phyloP scores from a whole-genome alignment of 108 stramenopile genomes.

The Nannochloropsis oceanica region DNA sequence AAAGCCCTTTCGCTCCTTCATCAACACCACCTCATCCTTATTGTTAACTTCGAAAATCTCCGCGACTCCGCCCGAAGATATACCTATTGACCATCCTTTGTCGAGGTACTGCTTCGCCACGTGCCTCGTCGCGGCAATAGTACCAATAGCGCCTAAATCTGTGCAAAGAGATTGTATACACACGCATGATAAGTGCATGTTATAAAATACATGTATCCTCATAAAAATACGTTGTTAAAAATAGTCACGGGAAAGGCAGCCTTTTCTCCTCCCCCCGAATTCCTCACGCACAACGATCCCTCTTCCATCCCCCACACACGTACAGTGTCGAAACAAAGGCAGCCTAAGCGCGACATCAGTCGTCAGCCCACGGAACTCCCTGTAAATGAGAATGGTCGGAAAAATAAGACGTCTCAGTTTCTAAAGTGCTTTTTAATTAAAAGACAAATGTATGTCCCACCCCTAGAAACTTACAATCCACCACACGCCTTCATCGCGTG shows the following conservation, averaged over 20 bases:
- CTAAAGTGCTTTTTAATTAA: background rate
- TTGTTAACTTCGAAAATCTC: constrained; percentile 57
- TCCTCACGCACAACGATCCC: background rate
- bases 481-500: background rate
- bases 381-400: background rate
- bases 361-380: constrained; percentile 3
- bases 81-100: constrained; percentile 15
- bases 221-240: no score
- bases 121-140: background rate
- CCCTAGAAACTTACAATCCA: background rate
- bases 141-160: background rate
- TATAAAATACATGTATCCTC: background rate
- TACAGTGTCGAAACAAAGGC: constrained; percentile 10
- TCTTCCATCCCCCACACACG: constrained; percentile 5
- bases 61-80: constrained; percentile 67
- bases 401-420: background rate
- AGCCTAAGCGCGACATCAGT: constrained; percentile 13
- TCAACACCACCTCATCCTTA: constrained; percentile 45
- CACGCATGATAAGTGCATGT: background rate
- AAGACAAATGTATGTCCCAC: background rate
- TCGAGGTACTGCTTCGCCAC: background rate
- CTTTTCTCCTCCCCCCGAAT: no score
- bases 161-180: background rate
- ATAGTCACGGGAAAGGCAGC: no score
- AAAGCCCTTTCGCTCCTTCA: constrained; percentile 58